Evolutionary conservation across 148 eudicot species (phyloP).

Genomic region (Euryodendron excelsum): DNA sequence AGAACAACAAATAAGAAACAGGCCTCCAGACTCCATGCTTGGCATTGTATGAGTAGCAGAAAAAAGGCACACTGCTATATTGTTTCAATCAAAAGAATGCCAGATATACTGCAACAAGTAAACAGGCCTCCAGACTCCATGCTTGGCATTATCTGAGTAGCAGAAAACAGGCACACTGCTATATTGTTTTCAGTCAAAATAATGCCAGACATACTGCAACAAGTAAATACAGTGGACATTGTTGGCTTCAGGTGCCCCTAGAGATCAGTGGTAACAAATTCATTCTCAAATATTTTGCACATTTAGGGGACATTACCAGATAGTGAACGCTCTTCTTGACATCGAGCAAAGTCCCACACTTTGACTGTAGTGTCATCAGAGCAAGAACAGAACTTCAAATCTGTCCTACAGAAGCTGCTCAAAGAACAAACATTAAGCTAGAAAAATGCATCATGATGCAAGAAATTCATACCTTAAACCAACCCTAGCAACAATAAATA

Average conservation of each 20-base stretch:
- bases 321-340: constrained; percentile 92
- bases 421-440: constrained; percentile 11
- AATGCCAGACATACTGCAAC: too few species aligned
- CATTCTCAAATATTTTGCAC: constrained; percentile 8
- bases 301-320: constrained; percentile 74
- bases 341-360: constrained; percentile 97
- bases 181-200: too few species aligned
- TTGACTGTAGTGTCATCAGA: constrained; percentile 97
- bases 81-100: neutral
- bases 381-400: constrained; percentile 94
- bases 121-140: too few species aligned
- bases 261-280: too few species aligned
- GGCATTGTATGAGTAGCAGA: neutral
- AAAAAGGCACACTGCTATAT: neutral
- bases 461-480: neutral
- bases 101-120: too few species aligned
- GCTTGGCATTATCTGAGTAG: too few species aligned
- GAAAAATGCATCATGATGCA: neutral
- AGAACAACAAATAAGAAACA: neutral
- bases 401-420: constrained; percentile 94
- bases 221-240: neutral
- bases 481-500: neutral
- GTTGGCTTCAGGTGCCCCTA: too few species aligned
- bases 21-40: neutral
- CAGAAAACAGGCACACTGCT: too few species aligned